Percentiles rank a stretch among this genome's conserved stretches.
Conservation (phyloP, 1,284 basidiomycete species). For the Tilletia caries region DNA sequence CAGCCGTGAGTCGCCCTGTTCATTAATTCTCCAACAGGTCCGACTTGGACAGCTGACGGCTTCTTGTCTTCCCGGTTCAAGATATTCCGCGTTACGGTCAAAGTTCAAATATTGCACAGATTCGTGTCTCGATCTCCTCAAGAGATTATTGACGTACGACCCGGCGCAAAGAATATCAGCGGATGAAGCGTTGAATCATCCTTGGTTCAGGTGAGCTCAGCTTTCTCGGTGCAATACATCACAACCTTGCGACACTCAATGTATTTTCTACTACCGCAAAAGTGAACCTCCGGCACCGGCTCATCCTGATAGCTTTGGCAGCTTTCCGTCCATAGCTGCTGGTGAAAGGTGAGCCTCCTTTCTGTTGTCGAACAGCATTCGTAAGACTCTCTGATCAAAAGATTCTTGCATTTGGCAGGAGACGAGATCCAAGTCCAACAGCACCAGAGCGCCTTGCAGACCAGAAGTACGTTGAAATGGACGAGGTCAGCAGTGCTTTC, state of each 20-base stretch:
- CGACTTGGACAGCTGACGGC: not conserved
- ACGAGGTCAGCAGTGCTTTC: too few relatives aligned
- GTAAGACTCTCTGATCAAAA: conserved; percentile 1
- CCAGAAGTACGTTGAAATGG: not conserved
- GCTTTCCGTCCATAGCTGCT: conserved; percentile 92
- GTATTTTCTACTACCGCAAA: not conserved
- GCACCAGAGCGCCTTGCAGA: not conserved
- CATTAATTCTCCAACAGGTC: not conserved
- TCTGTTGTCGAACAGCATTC: not conserved
- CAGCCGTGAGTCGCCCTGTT: not conserved
- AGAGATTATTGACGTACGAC: conserved; percentile 80
- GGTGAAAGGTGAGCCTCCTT: conserved; percentile 67
- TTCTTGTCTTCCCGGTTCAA: not conserved
- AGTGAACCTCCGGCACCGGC: conserved; percentile 85
- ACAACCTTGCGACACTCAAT: not conserved
- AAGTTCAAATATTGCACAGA: conserved; percentile 65
- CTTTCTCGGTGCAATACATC: not conserved
- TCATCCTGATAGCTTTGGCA: conserved; percentile 93
- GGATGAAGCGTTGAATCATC: conserved; percentile 80
- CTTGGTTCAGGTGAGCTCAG: conserved; percentile 65
- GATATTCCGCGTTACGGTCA: conserved; percentile 23
- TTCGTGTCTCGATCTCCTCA: conserved; percentile 80
- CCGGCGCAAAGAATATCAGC: conserved; percentile 79
- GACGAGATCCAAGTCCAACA: conserved; percentile 12
- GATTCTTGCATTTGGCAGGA: not conserved